Evolutionary conservation across 1,284 basidiomycete genomes (phyloP), one percentile per base, ranked within the genome.

Genomic region (Malassezia psittaci): DNA sequence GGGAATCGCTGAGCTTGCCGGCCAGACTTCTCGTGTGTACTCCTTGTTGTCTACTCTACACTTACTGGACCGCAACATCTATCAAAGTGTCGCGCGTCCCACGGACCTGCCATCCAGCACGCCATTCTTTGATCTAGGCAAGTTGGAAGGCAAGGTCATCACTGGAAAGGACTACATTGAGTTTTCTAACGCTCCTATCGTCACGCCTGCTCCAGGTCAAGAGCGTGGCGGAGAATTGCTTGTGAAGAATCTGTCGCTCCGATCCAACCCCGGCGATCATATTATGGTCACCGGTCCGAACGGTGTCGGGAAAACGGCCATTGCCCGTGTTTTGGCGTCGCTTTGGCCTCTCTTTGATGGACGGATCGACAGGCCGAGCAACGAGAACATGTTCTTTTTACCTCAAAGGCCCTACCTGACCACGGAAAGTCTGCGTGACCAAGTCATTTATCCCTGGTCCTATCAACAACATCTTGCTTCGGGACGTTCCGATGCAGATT

Each of bases 371-470:
- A 53, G 60, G 24, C 72, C 72, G 5, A 49, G 42, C 41, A 59
- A 66, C 36, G 45, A 64, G 21, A 83, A 81, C 6, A 81, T 94
- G 51, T 86, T 94, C 69, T 87, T 94, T 64, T 80, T 98, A 1
- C 93, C 91, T 4, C 93, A 96, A 76, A 79, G 89, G 36, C 84
- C 90, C 19, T 96, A 96, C 75, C 86, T 94, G 79, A 85, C 86
- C 41, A 81, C 84, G 0, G 91, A 90, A 5, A 86, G 83, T 61
- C 77, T 96, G 39, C 78, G 91, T 8, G 90, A 94, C 67, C 91
- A 96, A 80, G 83, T 66, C 70, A 82, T 79, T 39, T 62, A 68
- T 60, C 68, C 72, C 4, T 65, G 44, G 51, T 66, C 70, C 19
- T 67, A 71, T 49, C 67, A 71, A 10, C 60, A 74, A 59, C 68